Conservation (phyloP, 176 grass and related monocot species). For the Elaeis guineensis region DNA sequence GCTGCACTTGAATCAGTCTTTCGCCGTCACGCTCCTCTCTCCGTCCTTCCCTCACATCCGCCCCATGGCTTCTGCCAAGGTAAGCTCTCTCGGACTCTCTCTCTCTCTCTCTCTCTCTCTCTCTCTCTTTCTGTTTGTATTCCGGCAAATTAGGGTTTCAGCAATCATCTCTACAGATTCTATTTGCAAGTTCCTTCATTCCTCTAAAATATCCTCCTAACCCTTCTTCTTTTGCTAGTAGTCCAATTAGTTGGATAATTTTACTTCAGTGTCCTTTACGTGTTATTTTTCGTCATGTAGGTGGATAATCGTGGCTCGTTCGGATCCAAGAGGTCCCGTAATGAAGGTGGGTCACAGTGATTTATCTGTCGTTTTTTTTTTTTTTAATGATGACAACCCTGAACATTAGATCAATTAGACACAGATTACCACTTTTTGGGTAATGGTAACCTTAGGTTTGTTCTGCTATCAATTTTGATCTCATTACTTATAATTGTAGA, state of each 20-base stretch:
- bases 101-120: neutral
- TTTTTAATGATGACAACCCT: neutral
- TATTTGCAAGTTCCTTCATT: conserved; percentile 4
- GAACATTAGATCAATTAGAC: too few species aligned
- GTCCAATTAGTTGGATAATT: neutral
- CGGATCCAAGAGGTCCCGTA: conserved; percentile 77
- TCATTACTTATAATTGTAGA: too few species aligned
- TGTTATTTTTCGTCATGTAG: conserved; percentile 32
- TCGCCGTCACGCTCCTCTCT: too few species aligned
- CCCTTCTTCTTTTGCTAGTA: conserved; percentile 10
- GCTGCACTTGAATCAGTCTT: too few species aligned
- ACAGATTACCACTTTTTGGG: too few species aligned
- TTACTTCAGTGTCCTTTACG: too few species aligned
- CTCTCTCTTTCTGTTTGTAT: neutral
- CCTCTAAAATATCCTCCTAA: neutral
- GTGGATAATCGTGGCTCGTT: conserved; percentile 68
- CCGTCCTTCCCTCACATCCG: neutral
- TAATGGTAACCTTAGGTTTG: too few species aligned
- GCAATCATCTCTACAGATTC: neutral
- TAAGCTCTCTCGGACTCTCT: neutral
- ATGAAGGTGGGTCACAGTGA: conserved; percentile 51
- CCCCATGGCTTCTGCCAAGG: conserved; percentile 61
- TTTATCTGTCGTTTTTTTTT: neutral
- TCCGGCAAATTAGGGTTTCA: conserved; percentile 2
- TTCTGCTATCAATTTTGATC: too few species aligned